Evolutionary conservation across 2,329 filamentous ascomycete genomes (phyloP).

Genomic region (Aspergillus unguis): DNA sequence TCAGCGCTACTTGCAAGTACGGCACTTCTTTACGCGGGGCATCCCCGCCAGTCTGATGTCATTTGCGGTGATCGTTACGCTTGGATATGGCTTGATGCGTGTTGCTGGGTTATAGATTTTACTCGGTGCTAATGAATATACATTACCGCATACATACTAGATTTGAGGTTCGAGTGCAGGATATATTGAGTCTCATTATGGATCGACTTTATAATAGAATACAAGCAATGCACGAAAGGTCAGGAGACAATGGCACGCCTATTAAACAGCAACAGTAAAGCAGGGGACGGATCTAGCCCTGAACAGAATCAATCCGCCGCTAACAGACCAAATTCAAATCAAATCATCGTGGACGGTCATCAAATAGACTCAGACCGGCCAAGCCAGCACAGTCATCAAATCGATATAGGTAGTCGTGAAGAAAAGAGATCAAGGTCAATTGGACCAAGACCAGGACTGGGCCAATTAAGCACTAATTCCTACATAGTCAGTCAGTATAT

Average conservation of each 20-base stretch:
- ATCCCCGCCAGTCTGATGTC: conserved; percentile 82
- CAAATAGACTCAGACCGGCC: conserved; percentile 1
- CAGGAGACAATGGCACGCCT: conserved; percentile 6
- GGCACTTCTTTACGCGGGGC: conserved; percentile 92
- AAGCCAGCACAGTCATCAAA: conserved; percentile 1
- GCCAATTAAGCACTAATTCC: conserved; percentile 9
- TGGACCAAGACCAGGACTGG: neutral
- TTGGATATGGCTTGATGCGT: conserved; percentile 89
- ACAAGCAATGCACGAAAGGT: conserved; percentile 6
- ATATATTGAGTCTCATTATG: neutral
- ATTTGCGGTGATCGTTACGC: conserved; percentile 74
- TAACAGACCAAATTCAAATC: conserved; percentile 1
- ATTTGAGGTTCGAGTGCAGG: neutral
- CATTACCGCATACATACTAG: neutral
- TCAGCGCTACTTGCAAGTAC: conserved; percentile 84
- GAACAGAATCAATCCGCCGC: conserved; percentile 1
- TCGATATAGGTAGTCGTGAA: neutral
- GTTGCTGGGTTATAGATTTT: conserved; percentile 59
- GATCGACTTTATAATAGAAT: conserved; percentile 7
- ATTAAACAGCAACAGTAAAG: conserved; percentile 6
- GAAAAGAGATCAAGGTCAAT: neutral
- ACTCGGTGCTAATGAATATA: neutral
- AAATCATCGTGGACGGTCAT: conserved; percentile 6
- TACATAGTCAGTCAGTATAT: conserved; percentile 7
- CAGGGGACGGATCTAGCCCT: neutral